Evolutionary conservation across 2,329 filamentous ascomycete species (phyloP).

Genomic region (Penicillium sp.): DNA sequence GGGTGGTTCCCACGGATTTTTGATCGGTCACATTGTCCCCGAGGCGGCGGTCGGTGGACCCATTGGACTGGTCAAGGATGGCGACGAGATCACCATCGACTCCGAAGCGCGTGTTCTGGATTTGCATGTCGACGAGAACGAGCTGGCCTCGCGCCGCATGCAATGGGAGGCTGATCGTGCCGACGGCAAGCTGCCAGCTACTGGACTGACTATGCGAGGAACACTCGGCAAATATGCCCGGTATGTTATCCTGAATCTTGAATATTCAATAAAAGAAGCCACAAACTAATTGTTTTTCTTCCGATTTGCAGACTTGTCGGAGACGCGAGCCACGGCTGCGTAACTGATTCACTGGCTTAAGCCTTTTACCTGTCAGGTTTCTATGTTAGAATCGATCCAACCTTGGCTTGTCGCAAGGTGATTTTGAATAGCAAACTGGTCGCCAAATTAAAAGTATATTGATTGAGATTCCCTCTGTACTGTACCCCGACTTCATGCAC

Average conservation of each 20-base stretch:
- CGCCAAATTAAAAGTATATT: neutral
- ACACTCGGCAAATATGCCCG: constrained; percentile 68
- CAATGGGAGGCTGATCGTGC: constrained; percentile 54
- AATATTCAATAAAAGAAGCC: neutral
- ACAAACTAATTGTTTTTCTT: neutral
- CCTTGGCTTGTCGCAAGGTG: neutral
- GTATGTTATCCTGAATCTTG: constrained; percentile 20
- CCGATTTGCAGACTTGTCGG: constrained; percentile 29
- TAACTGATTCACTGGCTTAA: constrained; percentile 37
- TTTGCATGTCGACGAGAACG: constrained; percentile 62
- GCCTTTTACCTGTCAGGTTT: neutral
- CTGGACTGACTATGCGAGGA: constrained; percentile 57
- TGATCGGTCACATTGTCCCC: constrained; percentile 83
- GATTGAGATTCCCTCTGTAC: no score
- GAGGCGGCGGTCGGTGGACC: constrained; percentile 83
- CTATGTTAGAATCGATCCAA: neutral
- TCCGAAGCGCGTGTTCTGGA: constrained; percentile 67
- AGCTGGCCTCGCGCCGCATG: constrained; percentile 56
- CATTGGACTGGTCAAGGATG: constrained; percentile 76
- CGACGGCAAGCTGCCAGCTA: constrained; percentile 42
- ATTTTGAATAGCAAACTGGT: neutral
- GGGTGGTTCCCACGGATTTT: constrained; percentile 78
- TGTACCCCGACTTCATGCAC: neutral
- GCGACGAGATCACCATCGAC: constrained; percentile 77
- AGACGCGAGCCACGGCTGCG: constrained; percentile 47